Conservation (phyloP, 139 green algal species). For the Tetradesmus obliquus region DNA sequence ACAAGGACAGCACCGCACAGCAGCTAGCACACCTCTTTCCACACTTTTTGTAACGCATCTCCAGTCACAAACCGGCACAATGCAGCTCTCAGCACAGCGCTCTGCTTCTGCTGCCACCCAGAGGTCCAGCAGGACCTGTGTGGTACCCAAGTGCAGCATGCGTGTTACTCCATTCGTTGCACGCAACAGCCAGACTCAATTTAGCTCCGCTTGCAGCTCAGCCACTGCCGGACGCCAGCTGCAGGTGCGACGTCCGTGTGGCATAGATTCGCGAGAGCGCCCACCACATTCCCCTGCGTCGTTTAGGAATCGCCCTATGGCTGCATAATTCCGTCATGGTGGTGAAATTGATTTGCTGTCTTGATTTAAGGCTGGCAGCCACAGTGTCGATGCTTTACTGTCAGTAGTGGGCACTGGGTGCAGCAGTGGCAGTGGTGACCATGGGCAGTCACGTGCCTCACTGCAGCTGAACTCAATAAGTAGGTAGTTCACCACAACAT, state of each 20-base stretch:
- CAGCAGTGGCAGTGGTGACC: background rate
- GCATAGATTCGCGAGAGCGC: background rate
- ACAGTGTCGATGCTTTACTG: background rate
- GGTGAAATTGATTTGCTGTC: background rate
- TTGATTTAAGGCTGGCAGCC: background rate
- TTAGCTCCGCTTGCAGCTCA: background rate
- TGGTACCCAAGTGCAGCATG: slow-evolving; percentile 21
- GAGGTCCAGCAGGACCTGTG: background rate
- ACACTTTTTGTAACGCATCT: background rate
- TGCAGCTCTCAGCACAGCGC: slow-evolving; percentile 41
- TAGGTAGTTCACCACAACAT: too few species aligned
- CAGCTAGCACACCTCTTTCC: background rate
- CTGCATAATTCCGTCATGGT: background rate
- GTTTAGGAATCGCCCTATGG: background rate
- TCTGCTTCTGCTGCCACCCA: background rate
- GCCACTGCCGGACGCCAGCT: background rate
- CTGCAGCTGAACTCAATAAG: background rate
- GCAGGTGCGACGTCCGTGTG: background rate
- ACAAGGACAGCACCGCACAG: background rate
- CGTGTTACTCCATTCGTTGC: background rate
- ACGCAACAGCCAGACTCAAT: background rate
- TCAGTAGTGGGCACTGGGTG: background rate
- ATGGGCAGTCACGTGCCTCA: background rate
- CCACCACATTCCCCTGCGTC: background rate
- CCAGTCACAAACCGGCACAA: background rate